Evolutionary conservation across 805 yeast species (phyloP), one percentile per base, ranked within the genome.

Genomic region (Suhomyces sp.): DNA sequence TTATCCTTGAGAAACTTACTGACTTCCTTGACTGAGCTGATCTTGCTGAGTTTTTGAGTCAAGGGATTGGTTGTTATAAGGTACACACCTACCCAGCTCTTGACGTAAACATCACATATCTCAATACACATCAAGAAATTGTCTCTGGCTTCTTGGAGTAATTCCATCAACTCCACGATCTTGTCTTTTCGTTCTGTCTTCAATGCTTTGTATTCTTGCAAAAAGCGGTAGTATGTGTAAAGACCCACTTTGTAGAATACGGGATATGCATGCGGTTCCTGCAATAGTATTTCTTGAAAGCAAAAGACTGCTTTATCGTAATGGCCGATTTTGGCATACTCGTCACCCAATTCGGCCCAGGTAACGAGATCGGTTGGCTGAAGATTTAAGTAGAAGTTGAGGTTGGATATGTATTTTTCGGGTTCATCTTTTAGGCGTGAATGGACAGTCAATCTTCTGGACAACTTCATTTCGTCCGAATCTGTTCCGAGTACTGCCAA

Each of bases 21-120:
- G 15, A 64, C 66, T 22, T 62, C 66, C 47, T 66, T 60, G n/a
- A 47, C 42, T 13, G 56, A 52, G 6, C 55, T 54, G 26, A 58
- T 52, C 27, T 61, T 33, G 49, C 57, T 59, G 24, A 71, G 46
- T 47, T 62, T 65, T 0, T 58, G 60, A 50, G 57, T 54, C 46
- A 68, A 58, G 3, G 58, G 59, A 51, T 69, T 64, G 2, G 70
- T 65, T 38, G 62, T 54, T 2, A 81, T 66, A 9, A 77, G 60
- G 42, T 74, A 76, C 2, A 88, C 69, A 1, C 93, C 92, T 33
- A 81, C 67, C 96, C 96, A 92, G 13, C 90, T 87, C 57, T 90
- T 78, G 19, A 81, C 69, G 65, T 82, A 87, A 31, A 76, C 73
- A 45, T 86, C 87, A 61, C 90, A 85, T 38, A 92, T 73, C 67